These are phyloP conservation scores for Penicillium sp. DNA, from an alignment of 2,329 filamentous ascomycete genomes.

Conservation along the genomic window DNA sequence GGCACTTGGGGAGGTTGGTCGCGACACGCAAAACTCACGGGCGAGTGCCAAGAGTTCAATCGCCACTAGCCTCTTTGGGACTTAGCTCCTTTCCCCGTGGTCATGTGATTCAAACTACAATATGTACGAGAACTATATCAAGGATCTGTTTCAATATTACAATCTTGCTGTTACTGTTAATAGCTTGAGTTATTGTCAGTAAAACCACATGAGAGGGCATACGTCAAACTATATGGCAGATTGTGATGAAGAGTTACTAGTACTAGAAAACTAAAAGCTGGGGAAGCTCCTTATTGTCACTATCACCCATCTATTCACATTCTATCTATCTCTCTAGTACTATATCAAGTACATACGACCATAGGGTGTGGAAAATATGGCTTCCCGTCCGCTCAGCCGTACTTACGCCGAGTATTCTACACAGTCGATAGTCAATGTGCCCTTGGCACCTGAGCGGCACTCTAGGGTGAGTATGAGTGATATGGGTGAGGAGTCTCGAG, in stretches of 20 bases:
- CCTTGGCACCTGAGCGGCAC: no score
- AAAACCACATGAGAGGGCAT: background rate
- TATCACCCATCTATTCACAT: no score
- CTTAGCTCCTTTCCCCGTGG: background rate
- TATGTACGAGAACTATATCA: background rate
- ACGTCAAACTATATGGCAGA: background rate
- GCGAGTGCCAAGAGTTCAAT: conserved; percentile 26
- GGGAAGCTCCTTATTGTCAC: background rate
- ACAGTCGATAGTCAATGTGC: no score
- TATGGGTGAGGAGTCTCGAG: no score
- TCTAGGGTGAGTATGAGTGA: no score
- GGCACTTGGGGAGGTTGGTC: conserved; percentile 32
- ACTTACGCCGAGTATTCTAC: no score
- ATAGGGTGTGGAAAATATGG: no score
- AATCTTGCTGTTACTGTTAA: background rate
- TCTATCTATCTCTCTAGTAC: no score
- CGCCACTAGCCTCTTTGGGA: conserved; percentile 19
- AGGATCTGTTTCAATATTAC: background rate
- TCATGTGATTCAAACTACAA: background rate
- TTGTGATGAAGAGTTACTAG: background rate
- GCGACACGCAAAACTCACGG: conserved; percentile 37
- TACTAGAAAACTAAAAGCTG: background rate
- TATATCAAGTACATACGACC: no score
- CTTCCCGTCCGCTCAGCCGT: no score
- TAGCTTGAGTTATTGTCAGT: no score